A percentile compares a stretch with the other conserved stretches of the same genome.
Evolutionary conservation across 2,329 filamentous ascomycete species (phyloP).

Genomic region (Teratosphaeria zuluensis): DNA sequence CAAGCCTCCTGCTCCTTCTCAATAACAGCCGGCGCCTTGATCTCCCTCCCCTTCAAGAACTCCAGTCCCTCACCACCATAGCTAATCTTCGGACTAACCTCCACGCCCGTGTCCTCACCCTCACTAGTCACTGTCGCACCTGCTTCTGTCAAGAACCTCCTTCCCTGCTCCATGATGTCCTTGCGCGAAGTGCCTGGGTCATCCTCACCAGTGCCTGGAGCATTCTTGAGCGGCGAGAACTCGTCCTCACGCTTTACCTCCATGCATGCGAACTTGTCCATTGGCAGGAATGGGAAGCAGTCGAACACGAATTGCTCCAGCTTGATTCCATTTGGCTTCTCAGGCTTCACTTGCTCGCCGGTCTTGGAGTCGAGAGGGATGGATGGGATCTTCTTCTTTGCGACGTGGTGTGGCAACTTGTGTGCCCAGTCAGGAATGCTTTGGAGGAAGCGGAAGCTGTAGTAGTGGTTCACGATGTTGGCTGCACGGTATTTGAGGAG

Average conservation of each 20-base stretch:
- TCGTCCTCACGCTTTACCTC: constrained; percentile 96
- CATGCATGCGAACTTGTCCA: constrained; percentile 87
- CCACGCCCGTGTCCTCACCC: constrained; percentile 57
- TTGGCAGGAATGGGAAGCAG: constrained; percentile 79
- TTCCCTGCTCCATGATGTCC: constrained; percentile 84
- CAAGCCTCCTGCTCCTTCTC: constrained; percentile 40
- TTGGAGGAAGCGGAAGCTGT: constrained; percentile 87
- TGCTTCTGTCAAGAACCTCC: constrained; percentile 71
- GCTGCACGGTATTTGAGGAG: constrained; percentile 93
- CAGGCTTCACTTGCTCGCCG: constrained; percentile 76
- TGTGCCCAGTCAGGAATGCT: constrained; percentile 78
- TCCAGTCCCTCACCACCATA: constrained; percentile 62
- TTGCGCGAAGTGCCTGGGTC: constrained; percentile 85
- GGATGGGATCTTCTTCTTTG: constrained; percentile 94
- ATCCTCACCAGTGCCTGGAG: constrained; percentile 74
- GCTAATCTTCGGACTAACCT: constrained; percentile 87
- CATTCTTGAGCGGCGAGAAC: constrained; percentile 96
- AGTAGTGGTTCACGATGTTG: constrained; percentile 99
- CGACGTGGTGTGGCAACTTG: constrained; percentile 87
- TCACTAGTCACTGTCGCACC: constrained; percentile 66
- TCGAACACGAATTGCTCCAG: constrained; percentile 99
- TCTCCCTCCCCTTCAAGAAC: constrained; percentile 48
- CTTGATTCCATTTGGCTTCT: constrained; percentile 96
- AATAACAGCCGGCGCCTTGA: constrained; percentile 55
- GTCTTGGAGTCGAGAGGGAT: constrained; percentile 55